Conservation (phyloP, 2,329 filamentous ascomycete species). For the Exophiala alcalophila region DNA sequence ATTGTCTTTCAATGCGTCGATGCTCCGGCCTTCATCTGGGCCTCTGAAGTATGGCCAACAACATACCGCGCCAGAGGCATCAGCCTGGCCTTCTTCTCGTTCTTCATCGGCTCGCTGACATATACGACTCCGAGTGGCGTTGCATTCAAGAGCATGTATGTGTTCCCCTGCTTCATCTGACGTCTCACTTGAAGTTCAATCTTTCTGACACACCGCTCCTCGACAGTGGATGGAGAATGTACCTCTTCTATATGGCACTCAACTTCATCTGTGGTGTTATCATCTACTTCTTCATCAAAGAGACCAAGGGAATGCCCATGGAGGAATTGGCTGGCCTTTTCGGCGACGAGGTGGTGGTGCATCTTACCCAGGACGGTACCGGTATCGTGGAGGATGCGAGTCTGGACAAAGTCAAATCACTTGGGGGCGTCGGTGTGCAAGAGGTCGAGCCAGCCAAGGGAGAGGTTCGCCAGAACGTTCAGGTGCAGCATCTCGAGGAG, state of each 20-base stretch:
- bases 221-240: conserved; percentile 2
- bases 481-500: too few relatives aligned
- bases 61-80: conserved; percentile 11
- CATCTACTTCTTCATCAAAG: not conserved
- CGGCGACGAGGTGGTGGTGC: not conserved
- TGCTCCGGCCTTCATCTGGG: conserved; percentile 44
- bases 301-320: not conserved
- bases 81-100: conserved; percentile 11
- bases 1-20: conserved; percentile 37
- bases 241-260: not conserved
- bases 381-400: not conserved
- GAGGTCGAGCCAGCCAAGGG: too few relatives aligned
- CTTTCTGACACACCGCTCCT: too few relatives aligned
- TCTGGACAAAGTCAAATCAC: too few relatives aligned
- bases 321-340: not conserved
- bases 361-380: not conserved
- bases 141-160: conserved; percentile 5
- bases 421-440: too few relatives aligned
- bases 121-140: conserved; percentile 2
- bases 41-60: conserved; percentile 19
- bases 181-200: too few relatives aligned
- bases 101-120: conserved; percentile 12
- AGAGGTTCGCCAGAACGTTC: too few relatives aligned
- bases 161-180: not conserved
- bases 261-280: not conserved